Percentiles rank a stretch among this genome's conserved stretches.
Conservation (phyloP, 1,284 basidiomycete genomes). For the Rhodotorula sp. region DNA sequence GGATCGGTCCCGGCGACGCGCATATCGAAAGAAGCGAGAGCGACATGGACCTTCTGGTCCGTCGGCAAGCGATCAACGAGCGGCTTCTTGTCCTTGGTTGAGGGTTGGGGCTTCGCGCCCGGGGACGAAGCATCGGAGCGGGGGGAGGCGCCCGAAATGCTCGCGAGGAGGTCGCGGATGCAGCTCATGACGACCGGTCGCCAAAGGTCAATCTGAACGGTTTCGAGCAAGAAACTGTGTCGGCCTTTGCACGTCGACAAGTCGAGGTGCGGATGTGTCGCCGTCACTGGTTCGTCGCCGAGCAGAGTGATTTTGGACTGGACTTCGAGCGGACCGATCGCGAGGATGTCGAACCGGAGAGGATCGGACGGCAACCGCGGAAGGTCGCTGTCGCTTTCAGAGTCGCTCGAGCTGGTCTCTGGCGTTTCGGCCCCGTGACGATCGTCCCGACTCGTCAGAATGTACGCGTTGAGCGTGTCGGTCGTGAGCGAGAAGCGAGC, state of each 20-base stretch:
- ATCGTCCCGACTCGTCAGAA: conserved; percentile 28
- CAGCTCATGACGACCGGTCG: conserved; percentile 33
- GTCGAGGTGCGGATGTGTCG: conserved; percentile 17
- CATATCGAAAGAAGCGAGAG: conserved; percentile 64
- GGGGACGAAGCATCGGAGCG: neutral
- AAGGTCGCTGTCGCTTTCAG: neutral
- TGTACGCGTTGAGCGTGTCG: conserved; percentile 34
- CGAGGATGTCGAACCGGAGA: conserved; percentile 33
- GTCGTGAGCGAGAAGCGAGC: conserved; percentile 10
- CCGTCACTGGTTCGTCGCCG: conserved; percentile 9
- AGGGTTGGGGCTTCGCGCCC: conserved; percentile 20
- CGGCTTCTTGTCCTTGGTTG: conserved; percentile 53
- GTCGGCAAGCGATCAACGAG: conserved; percentile 57
- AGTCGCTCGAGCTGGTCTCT: neutral
- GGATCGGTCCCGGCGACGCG: conserved; percentile 73
- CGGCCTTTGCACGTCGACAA: conserved; percentile 14
- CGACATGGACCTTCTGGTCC: conserved; percentile 61
- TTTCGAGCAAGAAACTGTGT: conserved; percentile 26
- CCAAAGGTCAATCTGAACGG: conserved; percentile 36
- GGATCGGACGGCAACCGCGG: conserved; percentile 33
- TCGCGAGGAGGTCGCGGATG: conserved; percentile 32
- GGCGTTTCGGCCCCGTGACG: neutral
- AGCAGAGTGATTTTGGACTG: conserved; percentile 5
- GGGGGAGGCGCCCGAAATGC: conserved; percentile 17
- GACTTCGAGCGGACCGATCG: conserved; percentile 28